A percentile compares a stretch with the other conserved stretches of the same genome.
phyloP scores from a whole-genome alignment of 2,329 filamentous ascomycete genomes.

The Beauveria pseudobassiana region DNA sequence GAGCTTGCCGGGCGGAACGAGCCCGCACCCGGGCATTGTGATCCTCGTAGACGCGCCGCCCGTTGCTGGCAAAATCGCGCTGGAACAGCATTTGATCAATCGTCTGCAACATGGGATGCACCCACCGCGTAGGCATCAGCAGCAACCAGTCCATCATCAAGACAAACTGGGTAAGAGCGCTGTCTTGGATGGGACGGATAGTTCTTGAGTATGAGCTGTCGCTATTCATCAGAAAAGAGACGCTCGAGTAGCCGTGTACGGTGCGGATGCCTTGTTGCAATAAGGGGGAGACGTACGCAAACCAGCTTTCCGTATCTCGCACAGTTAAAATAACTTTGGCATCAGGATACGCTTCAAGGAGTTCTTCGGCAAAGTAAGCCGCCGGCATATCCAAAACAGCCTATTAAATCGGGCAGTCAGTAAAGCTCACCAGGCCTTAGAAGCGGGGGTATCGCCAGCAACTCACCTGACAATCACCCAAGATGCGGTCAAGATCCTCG shows the following conservation, averaged over 20 bases:
- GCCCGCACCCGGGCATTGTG: conserved; percentile 13
- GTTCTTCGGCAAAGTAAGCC: conserved; percentile 2
- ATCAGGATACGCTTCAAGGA: conserved; percentile 5
- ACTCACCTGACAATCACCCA: conserved; percentile 4
- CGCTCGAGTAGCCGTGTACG: background rate
- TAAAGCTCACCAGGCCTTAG: background rate
- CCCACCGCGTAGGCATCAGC: conserved; percentile 2
- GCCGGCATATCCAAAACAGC: conserved; percentile 7
- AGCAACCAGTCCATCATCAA: background rate
- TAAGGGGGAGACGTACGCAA: background rate
- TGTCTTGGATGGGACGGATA: background rate
- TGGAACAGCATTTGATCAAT: background rate
- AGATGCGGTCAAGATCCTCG: background rate
- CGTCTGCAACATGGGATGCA: background rate
- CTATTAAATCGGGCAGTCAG: background rate
- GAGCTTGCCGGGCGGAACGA: conserved; percentile 7
- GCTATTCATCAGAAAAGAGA: background rate
- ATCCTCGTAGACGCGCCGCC: background rate
- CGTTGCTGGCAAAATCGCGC: background rate
- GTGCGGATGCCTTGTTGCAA: background rate
- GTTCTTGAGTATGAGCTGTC: background rate
- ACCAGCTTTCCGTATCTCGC: conserved; percentile 5
- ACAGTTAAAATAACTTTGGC: conserved; percentile 6
- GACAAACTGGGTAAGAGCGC: background rate
- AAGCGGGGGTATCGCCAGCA: background rate